These are phyloP conservation scores for Aspergillus hiratsukae DNA, from an alignment of 2,329 filamentous ascomycete genomes.

Conservation along the genomic window DNA sequence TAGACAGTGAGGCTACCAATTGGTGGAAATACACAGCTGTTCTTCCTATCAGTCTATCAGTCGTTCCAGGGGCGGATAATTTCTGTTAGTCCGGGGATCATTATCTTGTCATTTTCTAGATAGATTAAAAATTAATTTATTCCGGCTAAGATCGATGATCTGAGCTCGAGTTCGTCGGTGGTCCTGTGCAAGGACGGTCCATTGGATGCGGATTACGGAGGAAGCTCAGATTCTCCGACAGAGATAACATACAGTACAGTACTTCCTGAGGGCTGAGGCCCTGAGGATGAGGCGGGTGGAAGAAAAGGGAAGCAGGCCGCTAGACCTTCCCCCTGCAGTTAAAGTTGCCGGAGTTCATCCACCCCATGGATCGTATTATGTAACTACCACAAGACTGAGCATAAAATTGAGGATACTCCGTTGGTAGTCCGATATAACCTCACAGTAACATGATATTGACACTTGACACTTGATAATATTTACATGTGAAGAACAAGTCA, in stretches of 20 bases:
- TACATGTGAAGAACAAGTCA: background rate
- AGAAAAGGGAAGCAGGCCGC: background rate
- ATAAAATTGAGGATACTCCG: background rate
- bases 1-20: background rate
- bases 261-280: too few species aligned
- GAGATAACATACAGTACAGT: too few species aligned
- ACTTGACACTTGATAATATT: background rate
- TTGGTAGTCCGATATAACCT: too few species aligned
- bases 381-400: background rate
- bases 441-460: background rate
- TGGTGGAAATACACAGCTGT: background rate
- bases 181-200: background rate
- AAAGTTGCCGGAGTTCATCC: background rate
- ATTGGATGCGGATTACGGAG: background rate
- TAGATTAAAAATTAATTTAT: background rate
- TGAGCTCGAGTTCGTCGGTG: background rate
- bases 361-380: background rate
- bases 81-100: too few species aligned
- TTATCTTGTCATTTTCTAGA: too few species aligned
- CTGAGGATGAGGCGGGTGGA: background rate
- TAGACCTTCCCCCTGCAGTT: background rate
- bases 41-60: too few species aligned
- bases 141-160: constrained; percentile 1
- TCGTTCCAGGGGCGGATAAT: too few species aligned
- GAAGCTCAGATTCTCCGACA: background rate